Evolutionary conservation across 306 rosid species (phyloP).

Genomic region (Astragalus glycyphyllos): DNA sequence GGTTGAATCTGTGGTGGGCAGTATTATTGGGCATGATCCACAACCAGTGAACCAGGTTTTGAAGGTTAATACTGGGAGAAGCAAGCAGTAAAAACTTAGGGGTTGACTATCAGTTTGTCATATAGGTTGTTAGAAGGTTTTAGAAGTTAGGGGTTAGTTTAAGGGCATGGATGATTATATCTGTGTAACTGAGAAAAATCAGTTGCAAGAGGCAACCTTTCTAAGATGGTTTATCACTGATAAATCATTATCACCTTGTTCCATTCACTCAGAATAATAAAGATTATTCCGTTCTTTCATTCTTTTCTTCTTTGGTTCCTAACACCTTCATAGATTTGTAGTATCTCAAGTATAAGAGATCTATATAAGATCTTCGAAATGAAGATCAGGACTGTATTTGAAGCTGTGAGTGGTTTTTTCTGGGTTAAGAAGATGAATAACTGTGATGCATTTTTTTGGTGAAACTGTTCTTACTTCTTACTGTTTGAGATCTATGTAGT

Average conservation of each 20-base stretch:
- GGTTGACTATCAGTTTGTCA: too few species aligned
- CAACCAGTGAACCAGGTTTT: too few species aligned
- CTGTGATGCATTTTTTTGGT: conserved; percentile 12
- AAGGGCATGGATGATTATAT: not conserved
- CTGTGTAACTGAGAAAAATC: not conserved
- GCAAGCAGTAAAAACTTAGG: too few species aligned
- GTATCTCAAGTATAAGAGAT: not conserved
- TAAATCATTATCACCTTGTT: not conserved
- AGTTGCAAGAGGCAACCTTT: not conserved
- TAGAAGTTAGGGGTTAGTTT: not conserved
- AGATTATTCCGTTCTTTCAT: not conserved
- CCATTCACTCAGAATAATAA: not conserved
- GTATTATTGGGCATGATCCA: too few species aligned
- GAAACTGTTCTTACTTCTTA: not conserved
- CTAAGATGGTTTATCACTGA: not conserved
- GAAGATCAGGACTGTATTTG: conserved; percentile 21
- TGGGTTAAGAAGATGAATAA: conserved; percentile 16
- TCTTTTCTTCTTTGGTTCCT: not conserved
- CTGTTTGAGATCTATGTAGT: conserved; percentile 18
- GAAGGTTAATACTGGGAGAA: too few species aligned
- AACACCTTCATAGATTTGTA: not conserved
- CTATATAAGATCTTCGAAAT: conserved; percentile 14
- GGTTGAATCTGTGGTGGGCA: too few species aligned
- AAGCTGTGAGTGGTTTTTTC: conserved; percentile 8
- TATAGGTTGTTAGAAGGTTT: not conserved